phyloP scores from a whole-genome alignment of 768 basidiomycete species.

The Ramaria sp. region DNA sequence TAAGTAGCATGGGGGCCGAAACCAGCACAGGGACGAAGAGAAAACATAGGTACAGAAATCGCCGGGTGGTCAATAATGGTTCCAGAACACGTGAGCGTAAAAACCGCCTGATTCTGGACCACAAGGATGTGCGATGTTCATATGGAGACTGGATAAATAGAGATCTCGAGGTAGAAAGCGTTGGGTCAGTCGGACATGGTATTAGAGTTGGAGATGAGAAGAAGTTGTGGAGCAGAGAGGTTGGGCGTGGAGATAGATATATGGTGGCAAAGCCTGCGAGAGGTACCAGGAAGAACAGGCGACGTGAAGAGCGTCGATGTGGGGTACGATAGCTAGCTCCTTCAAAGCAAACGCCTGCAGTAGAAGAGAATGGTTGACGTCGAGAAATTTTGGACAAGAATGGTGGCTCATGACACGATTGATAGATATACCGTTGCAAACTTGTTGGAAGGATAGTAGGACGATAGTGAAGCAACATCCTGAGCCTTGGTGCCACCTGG shows the following conservation, averaged over 20 bases:
- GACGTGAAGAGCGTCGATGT: background rate
- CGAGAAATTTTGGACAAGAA: background rate
- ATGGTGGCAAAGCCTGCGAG: slow-evolving; percentile 44
- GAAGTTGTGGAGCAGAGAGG: slow-evolving; percentile 33
- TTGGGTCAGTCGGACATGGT: slow-evolving; percentile 24
- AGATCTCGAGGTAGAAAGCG: slow-evolving; percentile 12
- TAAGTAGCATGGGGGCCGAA: slow-evolving; percentile 72
- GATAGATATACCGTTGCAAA: background rate
- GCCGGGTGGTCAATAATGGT: slow-evolving; percentile 68
- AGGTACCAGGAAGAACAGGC: slow-evolving; percentile 29
- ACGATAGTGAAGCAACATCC: background rate
- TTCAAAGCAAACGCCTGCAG: background rate
- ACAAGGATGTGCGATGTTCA: slow-evolving; percentile 43
- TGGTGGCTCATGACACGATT: background rate
- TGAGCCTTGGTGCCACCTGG: no score
- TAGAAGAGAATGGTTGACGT: background rate
- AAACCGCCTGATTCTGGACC: slow-evolving; percentile 32
- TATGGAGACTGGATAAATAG: slow-evolving; percentile 55
- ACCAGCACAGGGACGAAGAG: slow-evolving; percentile 86
- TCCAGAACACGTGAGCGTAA: slow-evolving; percentile 63
- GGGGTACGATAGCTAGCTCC: background rate
- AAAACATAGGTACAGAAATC: slow-evolving; percentile 74
- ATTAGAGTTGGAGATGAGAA: slow-evolving; percentile 42
- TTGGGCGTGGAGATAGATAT: slow-evolving; percentile 34
- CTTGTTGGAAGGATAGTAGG: background rate